Conservation (phyloP, 495 filamentous ascomycete species). For the Staphylotrichum tortipilum region DNA sequence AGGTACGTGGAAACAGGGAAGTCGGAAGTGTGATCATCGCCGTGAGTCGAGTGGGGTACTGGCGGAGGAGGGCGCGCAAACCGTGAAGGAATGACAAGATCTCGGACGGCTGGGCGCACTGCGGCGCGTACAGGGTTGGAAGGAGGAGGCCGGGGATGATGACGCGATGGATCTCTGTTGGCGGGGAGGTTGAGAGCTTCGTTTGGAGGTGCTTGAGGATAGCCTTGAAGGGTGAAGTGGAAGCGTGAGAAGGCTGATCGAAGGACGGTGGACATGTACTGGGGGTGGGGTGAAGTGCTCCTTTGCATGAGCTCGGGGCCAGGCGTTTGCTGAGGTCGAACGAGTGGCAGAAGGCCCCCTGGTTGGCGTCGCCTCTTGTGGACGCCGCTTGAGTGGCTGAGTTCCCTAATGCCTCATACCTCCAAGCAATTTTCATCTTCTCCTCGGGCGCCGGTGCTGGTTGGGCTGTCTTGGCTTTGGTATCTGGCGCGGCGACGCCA, state of each 20-base stretch:
- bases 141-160: conserved; percentile 77
- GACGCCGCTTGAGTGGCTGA: conserved; percentile 40
- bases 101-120: conserved; percentile 56
- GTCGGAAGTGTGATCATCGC: conserved; percentile 72
- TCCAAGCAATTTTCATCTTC: conserved; percentile 98
- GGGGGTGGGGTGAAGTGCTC: conserved; percentile 37
- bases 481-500: conserved; percentile 49
- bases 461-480: conserved; percentile 34
- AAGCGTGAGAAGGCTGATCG: conserved; percentile 1
- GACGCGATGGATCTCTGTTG: conserved; percentile 65
- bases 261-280: conserved; percentile 26
- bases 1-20: conserved; percentile 68
- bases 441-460: conserved; percentile 41
- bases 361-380: conserved; percentile 38
- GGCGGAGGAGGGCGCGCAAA: conserved; percentile 63
- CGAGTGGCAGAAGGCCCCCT: conserved; percentile 67
- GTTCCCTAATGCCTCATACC: conserved; percentile 80
- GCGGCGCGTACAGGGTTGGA: conserved; percentile 67
- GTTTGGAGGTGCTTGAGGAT: conserved; percentile 55
- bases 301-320: conserved; percentile 42
- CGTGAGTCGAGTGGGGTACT: conserved; percentile 56
- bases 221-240: conserved; percentile 49
- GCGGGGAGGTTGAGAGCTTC: conserved; percentile 48
- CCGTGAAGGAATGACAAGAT: conserved; percentile 78
- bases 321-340: conserved; percentile 89